Percentiles rank a stretch among this genome's conserved stretches.
Evolutionary conservation across 371 early-diverging fungal species (phyloP).

Genomic region (Homolaphlyctis polyrhiza): DNA sequence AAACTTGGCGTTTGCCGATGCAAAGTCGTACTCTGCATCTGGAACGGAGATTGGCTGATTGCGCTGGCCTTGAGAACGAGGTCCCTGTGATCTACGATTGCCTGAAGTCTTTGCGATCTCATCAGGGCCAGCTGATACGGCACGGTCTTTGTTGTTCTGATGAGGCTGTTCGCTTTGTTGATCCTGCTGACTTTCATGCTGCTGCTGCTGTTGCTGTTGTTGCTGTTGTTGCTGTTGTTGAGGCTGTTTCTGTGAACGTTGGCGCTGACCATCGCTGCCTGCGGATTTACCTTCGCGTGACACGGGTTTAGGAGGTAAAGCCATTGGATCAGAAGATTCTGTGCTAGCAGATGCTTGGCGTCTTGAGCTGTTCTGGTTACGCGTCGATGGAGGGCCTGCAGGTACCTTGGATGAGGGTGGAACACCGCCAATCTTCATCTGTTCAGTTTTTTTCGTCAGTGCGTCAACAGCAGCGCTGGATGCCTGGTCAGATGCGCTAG

Average conservation of each 20-base stretch:
- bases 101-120: slow-evolving; percentile 42
- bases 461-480: not conserved
- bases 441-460: not conserved
- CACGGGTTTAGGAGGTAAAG: slow-evolving; percentile 1
- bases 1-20: slow-evolving; percentile 87
- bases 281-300: not conserved
- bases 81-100: slow-evolving; percentile 20
- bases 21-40: slow-evolving; percentile 90
- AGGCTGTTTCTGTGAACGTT: not conserved
- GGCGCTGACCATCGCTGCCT: not conserved
- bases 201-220: not conserved
- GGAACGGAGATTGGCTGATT: slow-evolving; percentile 66
- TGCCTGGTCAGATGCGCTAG: not conserved
- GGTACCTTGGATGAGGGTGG: not conserved
- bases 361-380: not conserved
- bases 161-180: too few relatives aligned
- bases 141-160: too few relatives aligned
- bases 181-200: not conserved
- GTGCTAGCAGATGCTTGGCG: not conserved
- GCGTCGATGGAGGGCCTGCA: too few relatives aligned
- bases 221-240: not conserved
- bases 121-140: slow-evolving; percentile 16
- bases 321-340: not conserved
- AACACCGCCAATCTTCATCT: slow-evolving; percentile 1
- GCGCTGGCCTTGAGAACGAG: slow-evolving; percentile 1